Conservation (phyloP, 148 eudicot genomes). For the Diospyros lotus region DNA sequence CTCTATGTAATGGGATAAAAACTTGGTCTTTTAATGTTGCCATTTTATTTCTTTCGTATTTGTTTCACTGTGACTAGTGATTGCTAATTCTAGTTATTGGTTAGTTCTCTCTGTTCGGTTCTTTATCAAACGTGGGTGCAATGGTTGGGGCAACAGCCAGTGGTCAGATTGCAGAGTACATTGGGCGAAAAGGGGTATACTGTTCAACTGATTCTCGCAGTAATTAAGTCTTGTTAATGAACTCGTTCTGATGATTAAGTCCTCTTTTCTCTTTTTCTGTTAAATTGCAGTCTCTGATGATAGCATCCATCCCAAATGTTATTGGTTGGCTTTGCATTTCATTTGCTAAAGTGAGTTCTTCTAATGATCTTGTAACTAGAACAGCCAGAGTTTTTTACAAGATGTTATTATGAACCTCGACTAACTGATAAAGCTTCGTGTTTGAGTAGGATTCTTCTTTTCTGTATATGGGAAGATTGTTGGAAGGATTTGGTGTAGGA, state of each 20-base stretch:
- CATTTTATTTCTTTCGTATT: neutral
- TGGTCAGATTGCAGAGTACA: conserved; percentile 95
- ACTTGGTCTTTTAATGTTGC: too few relatives aligned
- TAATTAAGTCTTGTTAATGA: neutral
- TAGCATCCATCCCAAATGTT: conserved; percentile 92
- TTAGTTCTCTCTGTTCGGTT: conserved; percentile 90
- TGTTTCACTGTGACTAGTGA: conserved; percentile 8
- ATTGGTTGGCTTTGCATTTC: conserved; percentile 95
- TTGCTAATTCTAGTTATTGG: neutral
- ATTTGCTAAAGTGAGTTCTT: conserved; percentile 72
- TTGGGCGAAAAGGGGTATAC: conserved; percentile 89
- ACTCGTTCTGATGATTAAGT: neutral
- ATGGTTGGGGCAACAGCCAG: conserved; percentile 99
- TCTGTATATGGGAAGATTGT: conserved; percentile 88
- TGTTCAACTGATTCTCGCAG: neutral
- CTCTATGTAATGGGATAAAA: too few relatives aligned
- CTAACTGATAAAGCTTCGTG: neutral
- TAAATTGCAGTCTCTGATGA: conserved; percentile 79
- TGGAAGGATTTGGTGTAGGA: conserved; percentile 98
- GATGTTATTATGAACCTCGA: neutral
- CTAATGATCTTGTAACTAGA: neutral
- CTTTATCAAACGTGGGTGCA: conserved; percentile 93
- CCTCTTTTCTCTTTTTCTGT: conserved; percentile 7
- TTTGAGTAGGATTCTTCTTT: conserved; percentile 69
- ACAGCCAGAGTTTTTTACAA: neutral